Base-by-base conservation (phyloP, 192 early-diverging fungal genomes). In the Linnemannia zychae region DNA sequence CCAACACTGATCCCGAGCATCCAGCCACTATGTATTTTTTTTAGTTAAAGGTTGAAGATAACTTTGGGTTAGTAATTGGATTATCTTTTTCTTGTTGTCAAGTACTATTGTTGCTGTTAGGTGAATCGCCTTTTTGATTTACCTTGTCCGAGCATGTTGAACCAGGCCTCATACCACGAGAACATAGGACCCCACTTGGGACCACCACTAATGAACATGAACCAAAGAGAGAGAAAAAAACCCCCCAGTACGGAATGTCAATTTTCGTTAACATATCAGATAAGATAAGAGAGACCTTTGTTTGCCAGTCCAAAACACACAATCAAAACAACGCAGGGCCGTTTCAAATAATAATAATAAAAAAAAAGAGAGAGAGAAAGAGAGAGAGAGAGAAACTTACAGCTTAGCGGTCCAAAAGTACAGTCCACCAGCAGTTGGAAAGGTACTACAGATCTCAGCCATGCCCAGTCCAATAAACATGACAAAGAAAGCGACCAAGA, bases 361-460 rank as follows among this genome's bases (percentile, higher is more conserved):
- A 24, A 72, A 72, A 72, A 44, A 28, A 60, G 6, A 7, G 17
- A 5, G 31, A 67, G 16, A 0, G 12, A 73, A 73, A 34, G 9
- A 4, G 13, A 46, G n/a, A 34, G 9, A 4, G 13, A 46, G n/a
- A 38, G 28, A 28, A n/a, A 74, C 78, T 28, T 79, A 79, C 79
- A 83, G 49, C 71, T 77, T 83, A 4, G 81, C 81, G 15, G 81
- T 83, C 81, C 81, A 83, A 33, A 76, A 83, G 71, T 83, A 83
- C 31, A 83, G 71, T 16, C 75, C 87, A 46, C 89, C 89, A 24
- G 89, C 87, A 31, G 90, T 90, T 36, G 90, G 89, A 49, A 82
- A 91, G 48, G 90, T 88, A 67, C 74, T 78, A 71, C 89, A 90
- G 67, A 92, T 92, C 82, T 92, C 88, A 44, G 90, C 91, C 74